Conservation (phyloP, 352 stramenopile genomes). For the Globisporangium uncinulatum region DNA sequence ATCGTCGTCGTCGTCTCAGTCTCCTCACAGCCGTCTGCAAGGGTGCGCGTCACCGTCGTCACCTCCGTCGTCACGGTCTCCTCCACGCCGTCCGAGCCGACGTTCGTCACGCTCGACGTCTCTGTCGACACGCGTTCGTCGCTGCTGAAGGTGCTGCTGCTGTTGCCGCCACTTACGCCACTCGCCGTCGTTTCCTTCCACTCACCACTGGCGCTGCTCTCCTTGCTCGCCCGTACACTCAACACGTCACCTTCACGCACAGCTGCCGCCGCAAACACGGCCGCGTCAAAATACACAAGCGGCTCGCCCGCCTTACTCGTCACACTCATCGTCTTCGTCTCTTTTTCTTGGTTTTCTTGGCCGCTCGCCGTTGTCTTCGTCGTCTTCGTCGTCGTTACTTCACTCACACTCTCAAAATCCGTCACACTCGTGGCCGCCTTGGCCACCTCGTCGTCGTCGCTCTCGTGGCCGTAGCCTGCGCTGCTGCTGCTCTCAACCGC, state of each 20-base stretch:
- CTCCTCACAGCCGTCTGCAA: slow-evolving; percentile 2
- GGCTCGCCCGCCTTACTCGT: slow-evolving; percentile 5
- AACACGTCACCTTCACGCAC: no score
- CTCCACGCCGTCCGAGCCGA: slow-evolving; percentile 4
- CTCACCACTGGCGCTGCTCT: neutral
- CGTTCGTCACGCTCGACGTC: slow-evolving; percentile 4
- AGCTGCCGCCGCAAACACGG: no score
- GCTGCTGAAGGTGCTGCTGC: neutral
- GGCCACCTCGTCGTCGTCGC: slow-evolving; percentile 5
- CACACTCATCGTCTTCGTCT: slow-evolving; percentile 1
- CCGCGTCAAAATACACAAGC: neutral
- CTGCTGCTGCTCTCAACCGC: neutral
- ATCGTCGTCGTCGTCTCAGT: slow-evolving; percentile 18
- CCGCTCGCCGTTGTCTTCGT: neutral
- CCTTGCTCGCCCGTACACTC: no score
- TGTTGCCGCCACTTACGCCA: neutral
- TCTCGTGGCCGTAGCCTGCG: neutral
- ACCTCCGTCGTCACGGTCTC: slow-evolving; percentile 10
- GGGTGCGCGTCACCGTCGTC: slow-evolving; percentile 13
- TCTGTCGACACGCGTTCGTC: slow-evolving; percentile 4
- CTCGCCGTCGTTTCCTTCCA: neutral
- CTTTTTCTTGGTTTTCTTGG: slow-evolving; percentile 4
- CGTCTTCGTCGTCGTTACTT: no score
- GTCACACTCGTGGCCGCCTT: slow-evolving; percentile 10
- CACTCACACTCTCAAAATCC: slow-evolving; percentile 16